These are phyloP conservation scores for Chaetomiaceae sp. DNA, from an alignment of 2,329 filamentous ascomycete species.

Conservation along the genomic window DNA sequence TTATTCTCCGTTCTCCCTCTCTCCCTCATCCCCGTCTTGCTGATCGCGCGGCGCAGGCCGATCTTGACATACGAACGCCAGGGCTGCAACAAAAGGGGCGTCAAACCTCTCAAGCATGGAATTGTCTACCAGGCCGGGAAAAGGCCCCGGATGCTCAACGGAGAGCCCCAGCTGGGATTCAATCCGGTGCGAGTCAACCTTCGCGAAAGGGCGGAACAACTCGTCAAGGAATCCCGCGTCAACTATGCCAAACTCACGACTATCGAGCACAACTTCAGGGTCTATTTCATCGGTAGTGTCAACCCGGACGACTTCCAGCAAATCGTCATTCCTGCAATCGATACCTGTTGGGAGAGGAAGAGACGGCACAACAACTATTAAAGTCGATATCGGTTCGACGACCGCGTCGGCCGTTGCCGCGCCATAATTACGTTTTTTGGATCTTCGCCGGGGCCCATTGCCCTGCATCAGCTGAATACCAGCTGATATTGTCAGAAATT, in stretches of 20 bases:
- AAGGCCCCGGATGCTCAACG: slow-evolving; percentile 33
- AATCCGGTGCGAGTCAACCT: slow-evolving; percentile 43
- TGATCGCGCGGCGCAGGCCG: slow-evolving; percentile 6
- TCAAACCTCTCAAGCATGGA: slow-evolving; percentile 50
- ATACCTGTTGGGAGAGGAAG: slow-evolving; percentile 48
- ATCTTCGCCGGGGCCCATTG: background rate
- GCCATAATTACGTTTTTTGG: background rate
- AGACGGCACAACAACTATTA: slow-evolving; percentile 24
- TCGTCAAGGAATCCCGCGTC: slow-evolving; percentile 49
- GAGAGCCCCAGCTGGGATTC: slow-evolving; percentile 48
- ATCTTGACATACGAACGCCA: slow-evolving; percentile 53
- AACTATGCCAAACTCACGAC: slow-evolving; percentile 56
- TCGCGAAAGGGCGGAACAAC: slow-evolving; percentile 38
- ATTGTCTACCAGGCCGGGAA: slow-evolving; percentile 42
- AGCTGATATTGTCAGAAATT: slow-evolving; percentile 5
- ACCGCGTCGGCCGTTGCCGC: background rate
- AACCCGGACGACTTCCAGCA: slow-evolving; percentile 37
- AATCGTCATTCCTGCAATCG: slow-evolving; percentile 42
- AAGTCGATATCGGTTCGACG: background rate
- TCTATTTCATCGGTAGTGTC: slow-evolving; percentile 54
- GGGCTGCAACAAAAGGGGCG: slow-evolving; percentile 49
- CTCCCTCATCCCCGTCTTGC: background rate
- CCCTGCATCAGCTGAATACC: slow-evolving; percentile 9
- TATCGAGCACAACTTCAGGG: slow-evolving; percentile 54
- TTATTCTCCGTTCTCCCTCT: slow-evolving; percentile 25